Percentiles rank a stretch among this genome's conserved stretches.
Evolutionary conservation across 1,284 basidiomycete species (phyloP).

Genomic region (Rhodotorula sp.): DNA sequence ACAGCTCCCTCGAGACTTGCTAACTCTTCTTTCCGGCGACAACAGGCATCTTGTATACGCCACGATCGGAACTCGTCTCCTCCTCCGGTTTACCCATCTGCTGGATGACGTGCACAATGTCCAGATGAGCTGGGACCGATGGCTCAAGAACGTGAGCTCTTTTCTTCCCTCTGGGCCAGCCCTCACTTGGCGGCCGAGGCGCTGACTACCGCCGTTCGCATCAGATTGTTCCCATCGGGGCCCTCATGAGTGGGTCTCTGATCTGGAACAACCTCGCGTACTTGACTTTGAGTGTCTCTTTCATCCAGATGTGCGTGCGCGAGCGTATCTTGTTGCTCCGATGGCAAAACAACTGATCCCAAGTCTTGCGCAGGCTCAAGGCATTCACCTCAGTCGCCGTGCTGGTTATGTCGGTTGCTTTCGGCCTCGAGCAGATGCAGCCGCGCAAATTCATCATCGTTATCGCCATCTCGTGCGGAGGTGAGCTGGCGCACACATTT

Average conservation of each 20-base stretch:
- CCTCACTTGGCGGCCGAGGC: fast-evolving
- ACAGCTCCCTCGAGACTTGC: neutral
- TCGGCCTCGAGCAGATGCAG: slow-evolving; percentile 46
- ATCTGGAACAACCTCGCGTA: slow-evolving; percentile 55
- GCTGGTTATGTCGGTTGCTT: slow-evolving; percentile 45
- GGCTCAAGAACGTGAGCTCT: slow-evolving; percentile 22
- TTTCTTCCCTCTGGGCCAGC: neutral
- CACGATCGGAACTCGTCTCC: slow-evolving; percentile 50
- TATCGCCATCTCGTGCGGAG: slow-evolving; percentile 52
- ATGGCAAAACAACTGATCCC: neutral
- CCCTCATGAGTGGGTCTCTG: slow-evolving; percentile 53
- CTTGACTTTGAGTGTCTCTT: slow-evolving; percentile 51
- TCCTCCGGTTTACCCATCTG: slow-evolving; percentile 50
- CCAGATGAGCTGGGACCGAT: slow-evolving; percentile 45
- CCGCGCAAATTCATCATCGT: slow-evolving; percentile 50
- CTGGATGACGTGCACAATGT: slow-evolving; percentile 50
- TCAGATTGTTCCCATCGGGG: slow-evolving; percentile 53
- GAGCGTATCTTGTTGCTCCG: neutral
- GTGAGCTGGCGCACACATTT: slow-evolving; percentile 5
- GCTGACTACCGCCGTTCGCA: neutral
- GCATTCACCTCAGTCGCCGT: slow-evolving; percentile 49
- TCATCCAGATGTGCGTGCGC: slow-evolving; percentile 52
- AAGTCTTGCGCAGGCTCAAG: slow-evolving; percentile 49
- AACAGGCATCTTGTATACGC: slow-evolving; percentile 51
- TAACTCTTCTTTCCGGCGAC: too few relatives aligned